Conservation (phyloP, 192 early-diverging fungal genomes). For the Chytriomyces hyalinus region DNA sequence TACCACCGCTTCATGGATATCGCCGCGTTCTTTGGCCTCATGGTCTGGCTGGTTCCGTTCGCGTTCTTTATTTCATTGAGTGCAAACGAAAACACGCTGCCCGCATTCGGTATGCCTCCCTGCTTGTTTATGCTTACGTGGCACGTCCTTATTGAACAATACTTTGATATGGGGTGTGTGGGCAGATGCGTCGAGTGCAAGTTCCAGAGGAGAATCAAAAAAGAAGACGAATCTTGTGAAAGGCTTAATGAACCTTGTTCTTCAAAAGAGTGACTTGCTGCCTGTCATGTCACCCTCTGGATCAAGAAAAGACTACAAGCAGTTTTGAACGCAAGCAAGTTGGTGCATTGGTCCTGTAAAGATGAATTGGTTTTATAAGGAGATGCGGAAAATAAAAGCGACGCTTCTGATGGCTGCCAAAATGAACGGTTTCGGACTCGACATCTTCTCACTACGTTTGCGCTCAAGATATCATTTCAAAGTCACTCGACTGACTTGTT, state of each 20-base stretch:
- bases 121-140: neutral
- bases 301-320: constrained; percentile 22
- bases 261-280: constrained; percentile 29
- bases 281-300: neutral
- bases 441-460: too few species aligned
- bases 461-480: too few species aligned
- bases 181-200: neutral
- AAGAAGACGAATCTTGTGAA: constrained; percentile 37
- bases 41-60: constrained; percentile 94
- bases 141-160: neutral
- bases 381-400: too few species aligned
- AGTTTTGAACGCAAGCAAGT: neutral
- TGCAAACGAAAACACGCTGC: constrained; percentile 86
- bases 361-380: too few species aligned
- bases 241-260: constrained; percentile 25
- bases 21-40: constrained; percentile 90
- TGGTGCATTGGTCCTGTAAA: too few species aligned
- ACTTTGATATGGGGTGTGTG: neutral
- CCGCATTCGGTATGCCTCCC: constrained; percentile 57
- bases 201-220: neutral
- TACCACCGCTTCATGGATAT: constrained; percentile 77
- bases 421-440: too few species aligned
- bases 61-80: constrained; percentile 90
- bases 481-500: too few species aligned
- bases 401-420: too few species aligned